Evolutionary conservation across 73 alveolate genomes (phyloP), one percentile per base, ranked within the genome.

Genomic region (Uronychia setigera): DNA sequence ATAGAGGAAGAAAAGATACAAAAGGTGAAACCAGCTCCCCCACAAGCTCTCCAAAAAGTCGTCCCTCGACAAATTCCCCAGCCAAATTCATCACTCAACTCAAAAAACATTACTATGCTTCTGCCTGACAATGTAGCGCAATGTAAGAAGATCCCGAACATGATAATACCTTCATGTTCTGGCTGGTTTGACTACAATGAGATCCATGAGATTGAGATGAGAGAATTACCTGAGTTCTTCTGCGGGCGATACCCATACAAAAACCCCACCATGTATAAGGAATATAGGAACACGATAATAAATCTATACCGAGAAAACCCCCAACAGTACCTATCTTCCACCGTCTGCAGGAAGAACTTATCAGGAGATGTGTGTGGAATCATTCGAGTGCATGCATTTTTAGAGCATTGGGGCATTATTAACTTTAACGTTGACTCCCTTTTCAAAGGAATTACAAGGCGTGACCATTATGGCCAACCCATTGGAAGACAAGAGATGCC

Each of bases 361-460:
- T 97, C 99, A 27, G 99, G 99, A 0, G 99, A 98, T 89, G 99
- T 96, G 1, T 92, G 98, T 84, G 95, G 99, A 28, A 97, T 98
- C 25, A 85, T 97, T 29, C 87, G 99, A 88, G 92, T 98, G 31
- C 99, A 98, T 93, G 94, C 98, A n/a, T 96, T 97, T 82, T 90
- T 98, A 80, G 98, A 98, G 93, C 91, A 90, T 46, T 98, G 99
- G 99, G 99, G 99, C 27, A 82, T 98, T 11, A 97, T 98, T 30
- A 98, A 98, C 94, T 97, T 95, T 89, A 94, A 94, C 80, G 97
- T 97, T n/a, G 99, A 97, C 57, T 99, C 99, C n/a, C 93, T 91
- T 80, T 87, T 80, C 31, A 93, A 97, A 75, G 99, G 99, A 29
- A 46, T 74, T 27, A 80, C 85, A 26, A 89, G 57, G 84, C 31